Base-by-base conservation (phyloP, 1,284 basidiomycete species). In the Cutaneotrichosporon sp. region DNA sequence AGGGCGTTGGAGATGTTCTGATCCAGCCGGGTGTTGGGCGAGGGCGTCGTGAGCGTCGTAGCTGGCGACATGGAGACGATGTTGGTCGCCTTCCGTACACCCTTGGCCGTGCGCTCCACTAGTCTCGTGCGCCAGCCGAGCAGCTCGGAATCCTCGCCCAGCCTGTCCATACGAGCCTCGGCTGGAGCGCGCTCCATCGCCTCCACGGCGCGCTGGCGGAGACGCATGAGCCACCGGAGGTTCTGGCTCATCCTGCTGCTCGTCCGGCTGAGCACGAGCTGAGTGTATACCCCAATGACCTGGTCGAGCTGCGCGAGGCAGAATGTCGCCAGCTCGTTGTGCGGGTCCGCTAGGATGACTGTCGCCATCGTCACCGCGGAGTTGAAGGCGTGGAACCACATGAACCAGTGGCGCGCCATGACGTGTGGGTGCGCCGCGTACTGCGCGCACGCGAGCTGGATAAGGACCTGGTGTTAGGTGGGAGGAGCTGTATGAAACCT, bases 281-380 rank as follows among this genome's bases (percentile, higher is more conserved):
- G 42, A 1, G 68, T 65, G 56, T 70, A 74, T 9, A 70, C 61
- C 5, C 54, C 52, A 38, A 69, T 70, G 2, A 67, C 64, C 46
- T 59, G 63, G 43, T 71, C 65, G 46, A 74, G 66, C 50, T 71
- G 68, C 14, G 56, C 59, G 13, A 71, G 52, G 22, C 67, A 68
- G 43, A 70, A 69, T 3, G 61, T 34, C 13, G 70, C 63, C 6
- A 74, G 62, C 10, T 64, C 59, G 25, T 65, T 70, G 5, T 56
- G 60, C 6, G 73, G 73, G 36, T 67, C 63, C 8, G 63, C 64
- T 14, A 74, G 65, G 42, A 70, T 62, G 20, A 72, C 57, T 14
- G 70, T 70, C 11, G 69, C 70, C 11, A 72, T 60, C 49, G 72
- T 73, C 8, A 73, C 69, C 7, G 72, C 73, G 8, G 66, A 66